Conservation (phyloP, 345 rosid species). For the Eucalyptus regnans region DNA sequence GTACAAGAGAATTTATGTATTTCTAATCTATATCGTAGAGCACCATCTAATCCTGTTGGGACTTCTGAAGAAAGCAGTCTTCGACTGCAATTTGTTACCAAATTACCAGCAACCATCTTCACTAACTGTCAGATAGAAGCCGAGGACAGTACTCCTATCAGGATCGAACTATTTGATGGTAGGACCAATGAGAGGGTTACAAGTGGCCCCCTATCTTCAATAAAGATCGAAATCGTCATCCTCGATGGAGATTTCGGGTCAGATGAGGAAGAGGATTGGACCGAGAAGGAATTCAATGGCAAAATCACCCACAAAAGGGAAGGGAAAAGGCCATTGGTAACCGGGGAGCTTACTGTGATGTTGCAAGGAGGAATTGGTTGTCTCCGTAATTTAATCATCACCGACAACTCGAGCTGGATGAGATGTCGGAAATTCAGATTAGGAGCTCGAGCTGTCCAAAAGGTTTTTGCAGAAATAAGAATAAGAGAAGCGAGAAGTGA, state of each 20-base stretch:
- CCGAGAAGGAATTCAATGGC: conserved; percentile 8
- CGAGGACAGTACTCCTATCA: conserved; percentile 1
- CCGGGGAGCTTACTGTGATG: conserved; percentile 8
- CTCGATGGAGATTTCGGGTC: conserved; percentile 20
- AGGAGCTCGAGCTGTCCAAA: conserved; percentile 11
- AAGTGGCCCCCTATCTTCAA: conserved; percentile 12
- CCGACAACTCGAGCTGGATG: conserved; percentile 38
- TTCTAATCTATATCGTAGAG: neutral
- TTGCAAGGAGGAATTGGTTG: conserved; percentile 11
- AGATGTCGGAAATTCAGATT: conserved; percentile 21
- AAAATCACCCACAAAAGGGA: conserved; percentile 10
- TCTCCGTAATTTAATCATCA: conserved; percentile 11
- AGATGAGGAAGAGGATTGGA: conserved; percentile 17
- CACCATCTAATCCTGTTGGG: neutral
- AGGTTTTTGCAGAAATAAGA: conserved; percentile 3
- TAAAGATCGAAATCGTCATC: conserved; percentile 15
- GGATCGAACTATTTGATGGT: conserved; percentile 11
- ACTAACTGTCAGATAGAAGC: conserved; percentile 9
- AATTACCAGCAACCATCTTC: conserved; percentile 8
- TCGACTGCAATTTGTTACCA: conserved; percentile 9
- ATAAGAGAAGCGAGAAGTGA: conserved; percentile 25
- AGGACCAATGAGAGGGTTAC: conserved; percentile 1
- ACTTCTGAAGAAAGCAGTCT: conserved; percentile 4
- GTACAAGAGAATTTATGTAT: neutral
- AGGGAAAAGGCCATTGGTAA: conserved; percentile 26